phyloP scores from a whole-genome alignment of 768 basidiomycete genomes.

The Serendipita sp. region DNA sequence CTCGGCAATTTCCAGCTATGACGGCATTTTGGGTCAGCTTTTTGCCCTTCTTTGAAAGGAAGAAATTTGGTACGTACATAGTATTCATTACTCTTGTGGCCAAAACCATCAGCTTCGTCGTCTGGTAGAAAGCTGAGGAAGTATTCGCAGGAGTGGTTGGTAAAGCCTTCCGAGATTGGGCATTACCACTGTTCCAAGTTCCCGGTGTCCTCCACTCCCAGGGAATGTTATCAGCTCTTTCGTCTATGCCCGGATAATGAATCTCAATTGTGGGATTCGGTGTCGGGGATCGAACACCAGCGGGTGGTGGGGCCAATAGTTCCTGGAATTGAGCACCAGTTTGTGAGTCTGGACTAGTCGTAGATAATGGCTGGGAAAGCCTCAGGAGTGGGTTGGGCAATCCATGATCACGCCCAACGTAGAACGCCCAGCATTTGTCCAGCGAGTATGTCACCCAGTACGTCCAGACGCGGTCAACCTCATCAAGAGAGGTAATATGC shows the following conservation, averaged over 20 bases:
- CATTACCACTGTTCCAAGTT: not conserved
- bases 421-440: slow-evolving; percentile 50
- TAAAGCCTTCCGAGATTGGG: not conserved
- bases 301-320: not conserved
- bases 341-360: not conserved
- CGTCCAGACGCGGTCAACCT: slow-evolving; percentile 43
- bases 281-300: not conserved
- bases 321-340: not conserved
- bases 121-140: slow-evolving; percentile 4
- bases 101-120: not conserved
- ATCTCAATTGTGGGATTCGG: not conserved
- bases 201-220: not conserved
- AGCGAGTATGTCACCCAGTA: slow-evolving; percentile 45
- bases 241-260: not conserved
- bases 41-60: not conserved
- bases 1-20: not conserved
- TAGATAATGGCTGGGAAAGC: not conserved
- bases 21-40: not conserved
- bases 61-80: not conserved
- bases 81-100: not conserved
- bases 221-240: not conserved
- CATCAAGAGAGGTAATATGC: slow-evolving; percentile 35
- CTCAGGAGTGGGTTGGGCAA: not conserved
- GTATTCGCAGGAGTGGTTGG: not conserved
- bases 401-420: slow-evolving; percentile 37